Conservation (phyloP, 78 protist genomes). For the Monocercomonoides exilis region DNA sequence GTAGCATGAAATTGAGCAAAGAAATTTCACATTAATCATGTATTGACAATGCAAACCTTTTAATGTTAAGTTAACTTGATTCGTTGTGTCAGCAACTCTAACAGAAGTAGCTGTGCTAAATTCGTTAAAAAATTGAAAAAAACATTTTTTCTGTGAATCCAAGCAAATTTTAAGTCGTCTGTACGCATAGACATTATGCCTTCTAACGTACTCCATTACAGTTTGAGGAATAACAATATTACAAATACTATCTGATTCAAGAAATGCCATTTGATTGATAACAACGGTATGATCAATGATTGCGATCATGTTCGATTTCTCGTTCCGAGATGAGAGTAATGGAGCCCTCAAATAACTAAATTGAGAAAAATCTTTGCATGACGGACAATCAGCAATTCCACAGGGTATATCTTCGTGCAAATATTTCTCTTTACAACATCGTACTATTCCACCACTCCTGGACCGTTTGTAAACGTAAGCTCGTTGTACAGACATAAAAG, state of each 20-base stretch:
- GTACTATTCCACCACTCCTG: too few relatives aligned
- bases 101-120: background rate
- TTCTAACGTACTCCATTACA: conserved; percentile 24
- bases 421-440: too few relatives aligned
- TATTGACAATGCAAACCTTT: background rate
- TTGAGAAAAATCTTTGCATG: too few relatives aligned
- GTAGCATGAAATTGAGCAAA: background rate
- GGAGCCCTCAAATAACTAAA: too few relatives aligned
- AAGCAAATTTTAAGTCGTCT: conserved; percentile 8
- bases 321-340: too few relatives aligned
- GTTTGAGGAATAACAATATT: conserved; percentile 34
- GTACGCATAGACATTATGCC: background rate
- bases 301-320: too few relatives aligned
- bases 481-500: too few relatives aligned
- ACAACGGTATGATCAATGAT: conserved; percentile 30
- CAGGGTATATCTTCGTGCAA: too few relatives aligned
- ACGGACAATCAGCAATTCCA: too few relatives aligned
- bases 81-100: conserved; percentile 4
- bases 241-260: background rate
- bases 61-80: background rate
- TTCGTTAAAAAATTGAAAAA: background rate
- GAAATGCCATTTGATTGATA: conserved; percentile 38
- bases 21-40: background rate
- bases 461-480: too few relatives aligned
- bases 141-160: background rate